These are phyloP conservation scores for Phytophthora palmivora DNA, from an alignment of 352 stramenopile genomes.

Conservation along the genomic window DNA sequence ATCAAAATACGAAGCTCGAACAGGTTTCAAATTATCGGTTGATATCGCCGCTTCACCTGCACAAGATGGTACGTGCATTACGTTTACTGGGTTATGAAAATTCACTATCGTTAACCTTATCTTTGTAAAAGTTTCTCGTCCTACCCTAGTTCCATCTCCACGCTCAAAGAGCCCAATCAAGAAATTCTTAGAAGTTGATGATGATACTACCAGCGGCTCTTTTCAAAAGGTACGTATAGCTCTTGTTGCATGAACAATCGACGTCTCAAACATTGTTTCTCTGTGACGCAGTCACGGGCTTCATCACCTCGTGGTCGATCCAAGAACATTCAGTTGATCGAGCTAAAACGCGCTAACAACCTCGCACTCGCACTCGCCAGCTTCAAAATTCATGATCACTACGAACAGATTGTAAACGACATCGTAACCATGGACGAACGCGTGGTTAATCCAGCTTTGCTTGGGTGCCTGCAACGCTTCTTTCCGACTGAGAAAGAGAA, in stretches of 20 bases:
- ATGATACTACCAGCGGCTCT: conserved; percentile 27
- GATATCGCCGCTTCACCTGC: conserved; percentile 50
- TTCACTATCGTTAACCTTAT: conserved; percentile 6
- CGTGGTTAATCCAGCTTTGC: conserved; percentile 59
- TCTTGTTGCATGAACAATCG: background rate
- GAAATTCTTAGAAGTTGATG: conserved; percentile 27
- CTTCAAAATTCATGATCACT: conserved; percentile 80
- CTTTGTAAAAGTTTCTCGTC: conserved; percentile 45
- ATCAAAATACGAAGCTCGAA: conserved; percentile 65
- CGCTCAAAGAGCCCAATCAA: conserved; percentile 43
- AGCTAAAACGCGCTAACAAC: conserved; percentile 85
- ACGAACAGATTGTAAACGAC: conserved; percentile 66
- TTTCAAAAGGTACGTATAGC: conserved; percentile 68
- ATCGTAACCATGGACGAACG: conserved; percentile 71
- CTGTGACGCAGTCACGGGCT: conserved; percentile 52
- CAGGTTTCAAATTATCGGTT: conserved; percentile 58
- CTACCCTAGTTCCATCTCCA: conserved; percentile 62
- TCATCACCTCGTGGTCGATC: conserved; percentile 76
- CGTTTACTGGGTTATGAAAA: background rate
- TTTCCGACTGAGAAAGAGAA: conserved; percentile 80
- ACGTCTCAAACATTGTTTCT: background rate
- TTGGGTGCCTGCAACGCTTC: conserved; percentile 78
- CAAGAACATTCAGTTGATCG: conserved; percentile 80
- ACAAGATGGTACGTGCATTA: conserved; percentile 48
- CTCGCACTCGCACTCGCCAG: conserved; percentile 72